Evolutionary conservation across 306 rosid genomes (phyloP).

Genomic region (Amphicarpaea edgeworthii): DNA sequence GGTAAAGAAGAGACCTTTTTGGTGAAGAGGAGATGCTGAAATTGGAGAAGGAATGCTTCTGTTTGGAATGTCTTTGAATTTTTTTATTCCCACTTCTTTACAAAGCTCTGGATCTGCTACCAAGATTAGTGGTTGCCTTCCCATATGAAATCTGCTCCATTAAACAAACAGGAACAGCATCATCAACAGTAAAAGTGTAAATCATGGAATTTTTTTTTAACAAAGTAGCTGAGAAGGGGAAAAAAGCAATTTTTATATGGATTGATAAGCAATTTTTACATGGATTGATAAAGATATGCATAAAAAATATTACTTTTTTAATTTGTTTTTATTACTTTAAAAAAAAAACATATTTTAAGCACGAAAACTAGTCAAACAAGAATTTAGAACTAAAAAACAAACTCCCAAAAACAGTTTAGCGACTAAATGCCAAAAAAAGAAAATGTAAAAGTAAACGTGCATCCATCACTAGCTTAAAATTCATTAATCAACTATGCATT

Average conservation of each 20-base stretch:
- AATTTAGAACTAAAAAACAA: too few relatives aligned
- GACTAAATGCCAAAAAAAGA: too few relatives aligned
- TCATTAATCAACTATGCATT: neutral
- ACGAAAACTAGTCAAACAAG: too few relatives aligned
- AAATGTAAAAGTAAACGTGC: neutral
- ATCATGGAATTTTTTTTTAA: too few relatives aligned
- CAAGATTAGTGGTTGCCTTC: conserved; percentile 87
- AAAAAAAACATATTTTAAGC: too few relatives aligned
- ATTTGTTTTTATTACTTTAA: too few relatives aligned
- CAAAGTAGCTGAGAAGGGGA: too few relatives aligned
- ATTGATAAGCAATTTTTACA: too few relatives aligned
- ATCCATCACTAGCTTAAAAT: neutral
- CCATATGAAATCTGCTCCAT: conserved; percentile 86
- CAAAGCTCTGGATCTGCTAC: conserved; percentile 94
- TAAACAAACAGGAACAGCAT: neutral
- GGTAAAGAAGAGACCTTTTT: conserved; percentile 92
- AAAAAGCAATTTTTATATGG: too few relatives aligned
- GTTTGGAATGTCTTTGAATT: conserved; percentile 83
- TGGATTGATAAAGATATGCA: too few relatives aligned
- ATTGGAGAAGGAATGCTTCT: conserved; percentile 97
- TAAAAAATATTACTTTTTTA: too few relatives aligned
- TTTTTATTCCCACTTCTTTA: conserved; percentile 85
- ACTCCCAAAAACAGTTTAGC: too few relatives aligned
- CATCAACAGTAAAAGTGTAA: neutral
- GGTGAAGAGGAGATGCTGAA: conserved; percentile 90